phyloP scores from a whole-genome alignment of 2,329 filamentous ascomycete genomes.

The Clarireedia hainanense region DNA sequence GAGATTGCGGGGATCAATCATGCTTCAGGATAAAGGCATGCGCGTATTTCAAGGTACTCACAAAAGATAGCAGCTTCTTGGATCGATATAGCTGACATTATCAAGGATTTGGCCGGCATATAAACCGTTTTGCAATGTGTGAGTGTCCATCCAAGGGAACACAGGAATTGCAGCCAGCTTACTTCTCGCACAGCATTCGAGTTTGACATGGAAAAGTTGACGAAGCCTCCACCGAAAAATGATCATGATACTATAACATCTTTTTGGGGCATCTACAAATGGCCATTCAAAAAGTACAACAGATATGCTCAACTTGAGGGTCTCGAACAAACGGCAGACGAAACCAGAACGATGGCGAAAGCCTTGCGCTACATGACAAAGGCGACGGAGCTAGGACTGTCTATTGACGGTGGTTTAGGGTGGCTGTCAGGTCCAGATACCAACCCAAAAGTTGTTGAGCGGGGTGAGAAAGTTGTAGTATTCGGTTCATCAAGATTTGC shows the following conservation, averaged over 20 bases:
- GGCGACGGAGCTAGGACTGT: conserved; percentile 57
- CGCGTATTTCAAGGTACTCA: conserved; percentile 46
- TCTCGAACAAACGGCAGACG: conserved; percentile 56
- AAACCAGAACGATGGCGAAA: conserved; percentile 51
- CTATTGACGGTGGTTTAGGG: conserved; percentile 59
- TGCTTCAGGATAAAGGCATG: conserved; percentile 41
- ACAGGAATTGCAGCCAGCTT: not conserved
- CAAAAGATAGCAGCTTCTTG: not conserved
- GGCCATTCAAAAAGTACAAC: conserved; percentile 52
- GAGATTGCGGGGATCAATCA: conserved; percentile 17
- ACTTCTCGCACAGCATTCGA: conserved; percentile 41
- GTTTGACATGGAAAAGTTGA: conserved; percentile 46
- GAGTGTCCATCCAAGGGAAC: not conserved
- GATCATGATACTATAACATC: conserved; percentile 45
- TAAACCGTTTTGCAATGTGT: conserved; percentile 55
- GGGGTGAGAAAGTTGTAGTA: conserved; percentile 32
- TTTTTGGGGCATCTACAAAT: conserved; percentile 59
- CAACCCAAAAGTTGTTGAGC: conserved; percentile 37
- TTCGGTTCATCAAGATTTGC: conserved; percentile 36
- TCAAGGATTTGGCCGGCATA: conserved; percentile 45
- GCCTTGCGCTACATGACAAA: conserved; percentile 49
- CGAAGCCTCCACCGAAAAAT: conserved; percentile 47
- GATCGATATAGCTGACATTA: conserved; percentile 3
- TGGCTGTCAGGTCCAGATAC: conserved; percentile 57
- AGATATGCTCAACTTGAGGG: conserved; percentile 51